phyloP scores from a whole-genome alignment of 495 filamentous ascomycete species.

The Aspergillus steynii region DNA sequence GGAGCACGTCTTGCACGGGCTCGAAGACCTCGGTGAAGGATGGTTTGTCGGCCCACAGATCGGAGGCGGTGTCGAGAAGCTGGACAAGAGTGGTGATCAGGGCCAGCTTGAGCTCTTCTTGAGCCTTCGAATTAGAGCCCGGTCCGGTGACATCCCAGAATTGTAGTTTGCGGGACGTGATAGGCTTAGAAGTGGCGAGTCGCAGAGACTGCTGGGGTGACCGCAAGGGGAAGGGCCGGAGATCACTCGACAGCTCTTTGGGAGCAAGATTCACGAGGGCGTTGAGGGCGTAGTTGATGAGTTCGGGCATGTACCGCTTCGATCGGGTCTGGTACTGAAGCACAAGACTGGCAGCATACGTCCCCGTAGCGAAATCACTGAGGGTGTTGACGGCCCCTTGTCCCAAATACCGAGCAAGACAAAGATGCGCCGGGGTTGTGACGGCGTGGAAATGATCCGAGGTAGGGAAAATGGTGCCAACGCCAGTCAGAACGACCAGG shows the following conservation, averaged over 20 bases:
- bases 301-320: slow-evolving; percentile 84
- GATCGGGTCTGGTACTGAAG: slow-evolving; percentile 78
- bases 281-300: slow-evolving; percentile 77
- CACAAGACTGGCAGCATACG: slow-evolving; percentile 74
- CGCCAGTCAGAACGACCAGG: slow-evolving; percentile 75
- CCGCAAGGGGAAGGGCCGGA: slow-evolving; percentile 64
- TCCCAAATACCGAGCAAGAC: slow-evolving; percentile 77
- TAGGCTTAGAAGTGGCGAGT: slow-evolving; percentile 31
- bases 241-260: slow-evolving; percentile 36
- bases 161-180: slow-evolving; percentile 32
- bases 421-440: slow-evolving; percentile 81
- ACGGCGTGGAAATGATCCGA: slow-evolving; percentile 96
- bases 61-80: slow-evolving; percentile 59
- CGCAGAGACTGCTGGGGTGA: slow-evolving; percentile 56
- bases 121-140: slow-evolving; percentile 23
- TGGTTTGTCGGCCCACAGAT: slow-evolving; percentile 63
- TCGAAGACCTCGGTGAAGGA: slow-evolving; percentile 74
- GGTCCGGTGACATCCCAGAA: slow-evolving; percentile 56
- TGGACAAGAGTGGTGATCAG: slow-evolving; percentile 57
- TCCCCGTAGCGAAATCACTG: slow-evolving; percentile 67
- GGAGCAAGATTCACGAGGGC: slow-evolving; percentile 70
- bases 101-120: slow-evolving; percentile 56
- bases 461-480: slow-evolving; percentile 85
- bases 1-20: slow-evolving; percentile 56
- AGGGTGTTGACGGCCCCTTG: slow-evolving; percentile 66